Percentiles rank a stretch among this genome's conserved stretches.
Conservation (phyloP, 495 filamentous ascomycete genomes). For the Neurospora intermedia region DNA sequence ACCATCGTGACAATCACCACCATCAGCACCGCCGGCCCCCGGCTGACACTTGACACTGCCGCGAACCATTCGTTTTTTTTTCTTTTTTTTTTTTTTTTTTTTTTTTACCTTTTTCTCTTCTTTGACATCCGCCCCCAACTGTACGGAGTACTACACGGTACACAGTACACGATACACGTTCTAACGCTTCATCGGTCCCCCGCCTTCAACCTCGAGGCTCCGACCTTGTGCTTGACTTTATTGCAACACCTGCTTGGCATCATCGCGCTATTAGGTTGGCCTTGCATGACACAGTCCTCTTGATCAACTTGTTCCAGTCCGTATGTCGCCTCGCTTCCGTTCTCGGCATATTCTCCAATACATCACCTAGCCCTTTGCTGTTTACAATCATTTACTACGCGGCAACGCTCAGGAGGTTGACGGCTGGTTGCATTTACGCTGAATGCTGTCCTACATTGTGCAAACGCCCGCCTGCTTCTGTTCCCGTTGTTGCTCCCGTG, state of each 20-base stretch:
- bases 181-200: background rate
- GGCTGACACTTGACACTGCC: background rate
- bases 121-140: background rate
- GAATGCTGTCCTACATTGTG: constrained; percentile 19
- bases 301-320: background rate
- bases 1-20: background rate
- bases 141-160: background rate
- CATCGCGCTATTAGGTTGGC: background rate
- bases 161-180: background rate
- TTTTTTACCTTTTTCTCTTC: background rate
- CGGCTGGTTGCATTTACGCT: constrained; percentile 21
- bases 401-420: background rate
- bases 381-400: background rate
- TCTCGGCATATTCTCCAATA: background rate
- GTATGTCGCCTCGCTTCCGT: background rate
- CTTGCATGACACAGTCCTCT: background rate
- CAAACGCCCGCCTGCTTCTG: constrained; percentile 14
- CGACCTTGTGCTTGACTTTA: background rate
- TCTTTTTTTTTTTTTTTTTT: background rate
- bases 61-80: background rate
- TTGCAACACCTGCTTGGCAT: background rate
- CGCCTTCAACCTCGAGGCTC: background rate
- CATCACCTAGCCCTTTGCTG: background rate
- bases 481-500: background rate
- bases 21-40: background rate